These are phyloP conservation scores for Zygnema circumcarinatum DNA, from an alignment of 139 green algal genomes.

Conservation along the genomic window DNA sequence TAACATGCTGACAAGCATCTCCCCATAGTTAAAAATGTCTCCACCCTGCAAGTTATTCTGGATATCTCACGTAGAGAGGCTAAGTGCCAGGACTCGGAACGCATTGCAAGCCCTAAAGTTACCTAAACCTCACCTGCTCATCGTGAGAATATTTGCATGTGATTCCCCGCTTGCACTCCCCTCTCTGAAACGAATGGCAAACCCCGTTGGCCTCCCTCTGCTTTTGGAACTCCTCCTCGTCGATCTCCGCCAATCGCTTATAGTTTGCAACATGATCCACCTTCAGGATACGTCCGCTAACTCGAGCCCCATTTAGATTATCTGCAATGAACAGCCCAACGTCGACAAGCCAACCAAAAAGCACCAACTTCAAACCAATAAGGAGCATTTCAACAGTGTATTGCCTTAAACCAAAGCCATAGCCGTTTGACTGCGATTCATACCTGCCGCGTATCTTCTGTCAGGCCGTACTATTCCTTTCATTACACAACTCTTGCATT, in stretches of 20 bases:
- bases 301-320: conserved; percentile 90
- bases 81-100: not conserved
- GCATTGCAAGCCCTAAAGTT: not conserved
- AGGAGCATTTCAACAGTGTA: not conserved
- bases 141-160: conserved; percentile 67
- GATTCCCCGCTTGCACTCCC: conserved; percentile 60
- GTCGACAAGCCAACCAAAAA: conserved; percentile 11
- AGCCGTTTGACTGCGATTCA: not conserved
- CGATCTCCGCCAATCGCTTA: conserved; percentile 73
- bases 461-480: too few species aligned
- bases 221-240: conserved; percentile 50
- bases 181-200: conserved; percentile 65
- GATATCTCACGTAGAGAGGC: not conserved
- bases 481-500: too few species aligned
- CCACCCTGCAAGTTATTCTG: not conserved
- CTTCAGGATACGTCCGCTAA: conserved; percentile 80
- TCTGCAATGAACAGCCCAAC: conserved; percentile 72
- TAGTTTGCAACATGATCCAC: conserved; percentile 99
- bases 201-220: conserved; percentile 30
- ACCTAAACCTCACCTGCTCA: conserved; percentile 22
- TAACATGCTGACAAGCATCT: not conserved
- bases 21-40: not conserved
- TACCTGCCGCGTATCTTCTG: not conserved
- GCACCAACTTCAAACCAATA: conserved; percentile 7
- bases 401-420: too few species aligned